phyloP scores from a whole-genome alignment of 176 grass and related monocot species.

The Rhynchospora tenuis region DNA sequence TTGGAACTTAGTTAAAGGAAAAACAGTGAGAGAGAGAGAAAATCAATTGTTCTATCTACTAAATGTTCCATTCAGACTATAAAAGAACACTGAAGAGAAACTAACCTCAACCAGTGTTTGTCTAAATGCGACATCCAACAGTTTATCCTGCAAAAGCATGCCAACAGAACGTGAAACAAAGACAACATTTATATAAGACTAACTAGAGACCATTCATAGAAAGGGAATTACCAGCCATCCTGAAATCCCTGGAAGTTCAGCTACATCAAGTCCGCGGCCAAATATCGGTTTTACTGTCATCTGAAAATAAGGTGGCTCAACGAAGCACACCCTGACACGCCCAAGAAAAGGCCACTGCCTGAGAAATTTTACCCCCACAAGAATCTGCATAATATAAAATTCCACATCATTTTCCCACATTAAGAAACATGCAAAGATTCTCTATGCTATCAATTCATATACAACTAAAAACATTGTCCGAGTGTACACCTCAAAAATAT shows the following conservation, averaged over 20 bases:
- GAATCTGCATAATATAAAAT: conserved; percentile 44
- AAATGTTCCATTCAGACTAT: not conserved
- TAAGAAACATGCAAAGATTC: not conserved
- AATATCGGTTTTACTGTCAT: conserved; percentile 97
- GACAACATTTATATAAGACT: not conserved
- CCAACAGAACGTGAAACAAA: conserved; percentile 9
- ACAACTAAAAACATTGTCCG: not conserved
- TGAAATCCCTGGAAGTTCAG: conserved; percentile 94
- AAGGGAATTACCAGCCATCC: conserved; percentile 83
- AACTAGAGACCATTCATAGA: not conserved
- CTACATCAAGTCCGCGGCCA: conserved; percentile 79
- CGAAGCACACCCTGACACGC: conserved; percentile 88
- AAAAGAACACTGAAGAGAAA: not conserved
- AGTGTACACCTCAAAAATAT: not conserved
- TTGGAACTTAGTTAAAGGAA: not conserved
- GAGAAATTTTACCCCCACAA: conserved; percentile 89
- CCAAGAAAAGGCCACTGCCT: conserved; percentile 79
- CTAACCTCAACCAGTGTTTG: conserved; percentile 95
- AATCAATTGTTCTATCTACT: not conserved
- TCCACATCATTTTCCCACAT: conserved; percentile 8
- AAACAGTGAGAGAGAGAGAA: conserved; percentile 5
- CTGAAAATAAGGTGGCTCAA: conserved; percentile 94
- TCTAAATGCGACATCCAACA: conserved; percentile 85
- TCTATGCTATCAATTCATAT: not conserved
- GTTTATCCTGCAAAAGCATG: conserved; percentile 59